Percentiles rank a stretch among this genome's conserved stretches.
Conservation (phyloP, 768 basidiomycete genomes). For the Lactarius psammicola region DNA sequence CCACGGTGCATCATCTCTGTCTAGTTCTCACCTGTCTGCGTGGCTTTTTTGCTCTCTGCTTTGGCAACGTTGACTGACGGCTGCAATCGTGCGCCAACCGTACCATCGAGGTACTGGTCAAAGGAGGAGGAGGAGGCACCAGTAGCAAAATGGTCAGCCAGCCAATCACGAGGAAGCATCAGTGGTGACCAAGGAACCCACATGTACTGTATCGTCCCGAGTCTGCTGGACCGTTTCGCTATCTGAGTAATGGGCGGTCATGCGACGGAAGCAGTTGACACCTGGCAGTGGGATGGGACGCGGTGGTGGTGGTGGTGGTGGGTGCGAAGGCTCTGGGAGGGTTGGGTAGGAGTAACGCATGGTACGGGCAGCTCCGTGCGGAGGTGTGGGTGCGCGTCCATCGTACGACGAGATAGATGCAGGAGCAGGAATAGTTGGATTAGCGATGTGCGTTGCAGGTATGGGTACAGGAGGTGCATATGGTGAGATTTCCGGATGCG, state of each 20-base stretch:
- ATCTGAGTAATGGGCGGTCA: neutral
- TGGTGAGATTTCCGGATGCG: neutral
- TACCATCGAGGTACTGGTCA: neutral
- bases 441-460: neutral
- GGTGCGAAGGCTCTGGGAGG: neutral
- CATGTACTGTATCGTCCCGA: neutral
- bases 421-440: neutral
- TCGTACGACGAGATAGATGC: neutral
- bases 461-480: neutral
- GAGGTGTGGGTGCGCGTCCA: neutral
- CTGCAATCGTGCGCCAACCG: slow-evolving; percentile 5
- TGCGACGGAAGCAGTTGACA: neutral
- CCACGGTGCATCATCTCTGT: too few species aligned
- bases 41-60: neutral
- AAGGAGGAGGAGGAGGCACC: neutral
- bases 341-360: neutral
- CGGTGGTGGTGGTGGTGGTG: neutral
- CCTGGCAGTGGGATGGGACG: neutral
- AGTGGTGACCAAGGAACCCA: neutral
- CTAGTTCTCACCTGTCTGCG: slow-evolving; percentile 4
- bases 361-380: neutral
- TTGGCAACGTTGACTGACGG: slow-evolving; percentile 5
- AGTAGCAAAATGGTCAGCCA: neutral
- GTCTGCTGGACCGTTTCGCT: neutral
- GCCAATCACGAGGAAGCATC: neutral